Evolutionary conservation across 106 monocot species (phyloP).

Genomic region (Dendrobium nobile): DNA sequence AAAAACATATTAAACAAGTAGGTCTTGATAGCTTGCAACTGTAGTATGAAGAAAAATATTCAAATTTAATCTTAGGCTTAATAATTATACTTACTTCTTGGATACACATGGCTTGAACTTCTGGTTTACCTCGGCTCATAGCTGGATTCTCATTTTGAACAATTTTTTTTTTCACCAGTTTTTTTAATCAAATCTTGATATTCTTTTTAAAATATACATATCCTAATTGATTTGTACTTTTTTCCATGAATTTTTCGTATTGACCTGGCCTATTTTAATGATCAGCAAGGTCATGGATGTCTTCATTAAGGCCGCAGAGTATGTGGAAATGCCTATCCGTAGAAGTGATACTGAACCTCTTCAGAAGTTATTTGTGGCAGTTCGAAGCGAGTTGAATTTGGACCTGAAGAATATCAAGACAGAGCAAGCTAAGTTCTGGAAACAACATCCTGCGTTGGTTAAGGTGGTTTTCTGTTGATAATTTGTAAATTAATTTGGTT

Average conservation of each 20-base stretch:
- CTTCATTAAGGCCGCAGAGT: constrained; percentile 88
- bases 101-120: not conserved
- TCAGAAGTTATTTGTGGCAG: constrained; percentile 68
- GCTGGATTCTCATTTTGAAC: not conserved
- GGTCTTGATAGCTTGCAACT: not conserved
- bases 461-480: constrained; percentile 43
- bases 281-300: constrained; percentile 93
- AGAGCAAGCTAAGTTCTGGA: constrained; percentile 95
- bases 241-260: not conserved
- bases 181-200: not conserved
- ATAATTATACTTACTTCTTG: not conserved
- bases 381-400: constrained; percentile 73
- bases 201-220: not conserved
- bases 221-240: not conserved
- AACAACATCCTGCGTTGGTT: constrained; percentile 81
- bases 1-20: not conserved
- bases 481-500: not conserved
- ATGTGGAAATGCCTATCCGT: constrained; percentile 89
- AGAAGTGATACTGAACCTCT: constrained; percentile 80
- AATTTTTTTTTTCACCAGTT: not conserved
- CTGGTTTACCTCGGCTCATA: not conserved
- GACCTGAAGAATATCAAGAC: constrained; percentile 80
- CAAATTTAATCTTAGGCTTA: not conserved
- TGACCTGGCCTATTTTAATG: constrained; percentile 14
- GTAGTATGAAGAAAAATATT: not conserved